phyloP scores from a whole-genome alignment of 805 yeast genomes.

The Pichia gijzeniarum region DNA sequence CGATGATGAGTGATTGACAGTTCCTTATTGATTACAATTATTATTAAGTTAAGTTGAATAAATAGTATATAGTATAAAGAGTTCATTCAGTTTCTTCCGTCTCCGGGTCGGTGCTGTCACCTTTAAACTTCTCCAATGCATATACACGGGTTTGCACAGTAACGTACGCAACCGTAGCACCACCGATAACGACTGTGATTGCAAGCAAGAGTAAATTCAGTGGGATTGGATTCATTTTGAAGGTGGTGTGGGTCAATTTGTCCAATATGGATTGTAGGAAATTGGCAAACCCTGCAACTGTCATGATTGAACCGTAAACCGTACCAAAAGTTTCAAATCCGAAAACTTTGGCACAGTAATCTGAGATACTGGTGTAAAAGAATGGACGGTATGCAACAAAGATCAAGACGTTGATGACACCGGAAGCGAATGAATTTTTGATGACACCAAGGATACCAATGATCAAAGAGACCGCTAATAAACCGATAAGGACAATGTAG shows the following conservation, averaged over 20 bases:
- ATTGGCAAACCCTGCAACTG: conserved; percentile 46
- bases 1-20: no score
- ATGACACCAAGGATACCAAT: conserved; percentile 46
- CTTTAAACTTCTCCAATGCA: conserved; percentile 7
- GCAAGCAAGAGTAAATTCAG: conserved; percentile 36
- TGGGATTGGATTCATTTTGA: conserved; percentile 51
- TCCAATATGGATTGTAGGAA: conserved; percentile 43
- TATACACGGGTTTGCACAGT: conserved; percentile 23
- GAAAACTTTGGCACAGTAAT: conserved; percentile 56
- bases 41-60: no score
- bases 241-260: conserved; percentile 42
- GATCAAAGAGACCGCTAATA: conserved; percentile 36
- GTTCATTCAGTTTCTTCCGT: not conserved
- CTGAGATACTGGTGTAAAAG: conserved; percentile 51
- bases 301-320: conserved; percentile 50
- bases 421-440: conserved; percentile 33
- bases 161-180: conserved; percentile 36
- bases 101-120: not conserved
- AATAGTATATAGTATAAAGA: no score
- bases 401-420: conserved; percentile 38
- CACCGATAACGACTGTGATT: conserved; percentile 39
- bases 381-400: conserved; percentile 53
- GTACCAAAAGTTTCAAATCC: conserved; percentile 58
- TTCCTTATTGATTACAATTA: no score
- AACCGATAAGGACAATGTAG: conserved; percentile 35